phyloP scores from a whole-genome alignment of 345 rosid species.

The Dipteronia sinensis region DNA sequence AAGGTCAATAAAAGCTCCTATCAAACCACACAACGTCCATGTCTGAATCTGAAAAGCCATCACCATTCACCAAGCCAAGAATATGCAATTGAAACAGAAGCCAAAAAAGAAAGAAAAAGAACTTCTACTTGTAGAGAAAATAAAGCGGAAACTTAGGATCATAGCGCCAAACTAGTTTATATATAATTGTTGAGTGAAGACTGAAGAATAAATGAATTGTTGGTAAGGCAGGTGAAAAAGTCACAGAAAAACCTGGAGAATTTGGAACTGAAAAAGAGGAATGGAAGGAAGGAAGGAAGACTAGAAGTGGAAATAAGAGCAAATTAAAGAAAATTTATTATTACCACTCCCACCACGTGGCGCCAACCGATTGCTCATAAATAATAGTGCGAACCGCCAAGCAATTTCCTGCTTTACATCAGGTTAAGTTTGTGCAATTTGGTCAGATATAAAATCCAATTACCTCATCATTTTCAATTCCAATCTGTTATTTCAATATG shows the following conservation, averaged over 20 bases:
- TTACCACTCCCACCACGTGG: constrained; percentile 1
- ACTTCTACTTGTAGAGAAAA: constrained; percentile 1
- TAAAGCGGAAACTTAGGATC: neutral
- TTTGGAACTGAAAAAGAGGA: no score
- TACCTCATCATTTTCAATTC: no score
- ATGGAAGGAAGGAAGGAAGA: no score
- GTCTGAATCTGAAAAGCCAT: constrained; percentile 30
- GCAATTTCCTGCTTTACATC: neutral
- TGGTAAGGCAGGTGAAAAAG: neutral
- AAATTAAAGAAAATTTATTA: no score
- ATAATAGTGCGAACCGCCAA: neutral
- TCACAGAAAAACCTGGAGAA: constrained; percentile 23
- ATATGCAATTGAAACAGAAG: constrained; percentile 9
- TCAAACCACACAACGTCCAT: constrained; percentile 55
- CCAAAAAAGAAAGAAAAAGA: neutral
- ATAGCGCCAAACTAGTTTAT: neutral
- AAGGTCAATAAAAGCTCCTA: constrained; percentile 67
- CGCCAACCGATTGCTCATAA: neutral
- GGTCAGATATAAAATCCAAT: no score
- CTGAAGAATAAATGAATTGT: neutral
- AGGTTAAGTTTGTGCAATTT: no score
- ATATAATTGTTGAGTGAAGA: neutral
- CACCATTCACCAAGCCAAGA: no score
- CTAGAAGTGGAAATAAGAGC: no score
- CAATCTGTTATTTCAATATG: no score